These are phyloP conservation scores for Candida tallmaniae DNA, from an alignment of 805 yeast species.

Conservation along the genomic window DNA sequence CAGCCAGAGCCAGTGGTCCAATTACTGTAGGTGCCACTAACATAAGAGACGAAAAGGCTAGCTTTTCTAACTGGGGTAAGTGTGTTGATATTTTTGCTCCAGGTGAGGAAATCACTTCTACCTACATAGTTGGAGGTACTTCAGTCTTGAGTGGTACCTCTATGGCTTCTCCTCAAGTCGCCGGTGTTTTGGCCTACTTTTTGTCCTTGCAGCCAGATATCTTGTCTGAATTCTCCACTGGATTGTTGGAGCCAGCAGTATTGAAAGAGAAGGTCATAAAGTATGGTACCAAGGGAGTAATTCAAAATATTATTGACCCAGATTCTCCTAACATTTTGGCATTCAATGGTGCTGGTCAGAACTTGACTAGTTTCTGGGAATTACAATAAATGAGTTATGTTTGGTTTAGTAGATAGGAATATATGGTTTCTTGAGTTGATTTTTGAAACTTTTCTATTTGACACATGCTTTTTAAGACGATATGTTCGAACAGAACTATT, in stretches of 20 bases:
- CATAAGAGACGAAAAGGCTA: conserved; percentile 41
- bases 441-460: no score
- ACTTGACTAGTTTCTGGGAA: conserved; percentile 49
- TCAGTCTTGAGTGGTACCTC: conserved; percentile 58
- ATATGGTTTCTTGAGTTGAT: not conserved
- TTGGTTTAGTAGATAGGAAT: no score
- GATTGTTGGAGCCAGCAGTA: conserved; percentile 47
- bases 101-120: conserved; percentile 51
- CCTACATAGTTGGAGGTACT: conserved; percentile 54
- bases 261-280: conserved; percentile 50
- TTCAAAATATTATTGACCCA: conserved; percentile 39
- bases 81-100: conserved; percentile 54
- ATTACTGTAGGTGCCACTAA: conserved; percentile 51
- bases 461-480: no score
- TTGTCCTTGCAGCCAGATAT: conserved; percentile 51
- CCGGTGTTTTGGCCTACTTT: conserved; percentile 53
- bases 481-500: no score
- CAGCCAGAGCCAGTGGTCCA: conserved; percentile 54
- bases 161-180: conserved; percentile 60
- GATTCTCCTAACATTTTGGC: conserved; percentile 60
- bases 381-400: no score
- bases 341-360: conserved; percentile 57
- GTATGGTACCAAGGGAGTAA: conserved; percentile 46
- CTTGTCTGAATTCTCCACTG: conserved; percentile 44
- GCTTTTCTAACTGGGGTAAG: conserved; percentile 51